Conservation (phyloP, 768 basidiomycete species). For the Agrocybe pediades region DNA sequence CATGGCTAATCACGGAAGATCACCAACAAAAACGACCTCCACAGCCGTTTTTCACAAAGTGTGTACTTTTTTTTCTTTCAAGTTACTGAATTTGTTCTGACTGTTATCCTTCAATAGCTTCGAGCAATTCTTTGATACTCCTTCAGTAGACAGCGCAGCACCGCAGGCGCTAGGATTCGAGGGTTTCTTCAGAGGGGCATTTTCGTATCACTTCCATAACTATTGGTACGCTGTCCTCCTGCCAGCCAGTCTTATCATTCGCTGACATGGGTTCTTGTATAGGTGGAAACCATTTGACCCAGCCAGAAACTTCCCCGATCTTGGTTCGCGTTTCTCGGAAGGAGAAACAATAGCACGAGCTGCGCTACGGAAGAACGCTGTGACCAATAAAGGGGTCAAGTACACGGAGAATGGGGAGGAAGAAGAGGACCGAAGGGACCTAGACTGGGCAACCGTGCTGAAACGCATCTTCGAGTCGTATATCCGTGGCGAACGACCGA, state of each 20-base stretch:
- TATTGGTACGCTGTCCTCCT: slow-evolving; percentile 63
- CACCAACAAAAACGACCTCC: slow-evolving; percentile 93
- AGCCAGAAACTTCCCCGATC: slow-evolving; percentile 92
- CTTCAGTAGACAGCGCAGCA: slow-evolving; percentile 69
- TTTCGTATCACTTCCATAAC: slow-evolving; percentile 96
- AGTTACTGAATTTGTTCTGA: not conserved
- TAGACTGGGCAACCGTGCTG: slow-evolving; percentile 91
- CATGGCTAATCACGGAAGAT: slow-evolving; percentile 93
- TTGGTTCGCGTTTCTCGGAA: slow-evolving; percentile 76
- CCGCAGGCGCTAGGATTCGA: slow-evolving; percentile 90
- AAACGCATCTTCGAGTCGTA: slow-evolving; percentile 96
- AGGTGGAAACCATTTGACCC: slow-evolving; percentile 98
- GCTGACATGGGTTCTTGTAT: not conserved
- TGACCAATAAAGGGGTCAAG: slow-evolving; percentile 20
- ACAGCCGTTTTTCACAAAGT: slow-evolving; percentile 93
- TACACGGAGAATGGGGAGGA: slow-evolving; percentile 36
- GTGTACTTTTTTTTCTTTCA: slow-evolving; percentile 21
- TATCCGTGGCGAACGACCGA: slow-evolving; percentile 87
- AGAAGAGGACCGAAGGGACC: slow-evolving; percentile 73
- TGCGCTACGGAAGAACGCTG: slow-evolving; percentile 21
- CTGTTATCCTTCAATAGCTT: slow-evolving; percentile 52
- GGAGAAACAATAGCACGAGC: slow-evolving; percentile 71
- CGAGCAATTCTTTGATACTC: slow-evolving; percentile 86
- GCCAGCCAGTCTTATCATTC: not conserved
- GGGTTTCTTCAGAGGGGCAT: slow-evolving; percentile 95